Evolutionary conservation across 345 rosid species (phyloP).

Genomic region (Syzygium aqueum): DNA sequence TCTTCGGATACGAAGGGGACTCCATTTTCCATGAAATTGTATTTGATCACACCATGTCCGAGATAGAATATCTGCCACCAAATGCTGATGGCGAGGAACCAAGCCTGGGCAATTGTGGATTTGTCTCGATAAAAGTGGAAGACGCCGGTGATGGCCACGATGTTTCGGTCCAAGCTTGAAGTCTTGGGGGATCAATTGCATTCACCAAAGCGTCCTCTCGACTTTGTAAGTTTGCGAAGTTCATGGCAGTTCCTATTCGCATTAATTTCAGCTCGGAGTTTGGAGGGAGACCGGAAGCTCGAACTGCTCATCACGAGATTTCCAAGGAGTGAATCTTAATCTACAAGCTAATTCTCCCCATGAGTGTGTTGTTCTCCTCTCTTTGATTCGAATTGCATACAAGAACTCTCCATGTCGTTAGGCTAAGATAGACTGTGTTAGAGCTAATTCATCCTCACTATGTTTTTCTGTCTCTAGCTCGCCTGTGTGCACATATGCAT

Average conservation of each 20-base stretch:
- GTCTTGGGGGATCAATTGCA: no score
- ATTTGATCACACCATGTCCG: neutral
- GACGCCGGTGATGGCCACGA: neutral
- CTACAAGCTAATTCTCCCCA: no score
- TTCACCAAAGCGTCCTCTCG: no score
- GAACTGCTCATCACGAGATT: no score
- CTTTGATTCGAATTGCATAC: neutral
- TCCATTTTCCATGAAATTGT: neutral
- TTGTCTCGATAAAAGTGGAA: neutral
- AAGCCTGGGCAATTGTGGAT: neutral
- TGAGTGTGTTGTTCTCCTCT: neutral
- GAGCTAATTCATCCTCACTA: neutral
- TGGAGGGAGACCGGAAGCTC: no score
- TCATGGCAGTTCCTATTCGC: no score
- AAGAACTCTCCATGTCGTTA: no score
- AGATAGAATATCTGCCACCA: neutral
- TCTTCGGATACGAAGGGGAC: no score
- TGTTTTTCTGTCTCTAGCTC: neutral
- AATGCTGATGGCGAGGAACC: neutral
- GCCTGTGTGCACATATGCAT: neutral
- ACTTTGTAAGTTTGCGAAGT: no score
- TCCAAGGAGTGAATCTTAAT: no score
- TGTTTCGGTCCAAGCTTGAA: rapidly evolving
- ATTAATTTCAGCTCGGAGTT: no score
- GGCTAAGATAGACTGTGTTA: no score